Evolutionary conservation across 352 stramenopile genomes (phyloP).

Genomic region (Pythium rhizo-oryzae): DNA sequence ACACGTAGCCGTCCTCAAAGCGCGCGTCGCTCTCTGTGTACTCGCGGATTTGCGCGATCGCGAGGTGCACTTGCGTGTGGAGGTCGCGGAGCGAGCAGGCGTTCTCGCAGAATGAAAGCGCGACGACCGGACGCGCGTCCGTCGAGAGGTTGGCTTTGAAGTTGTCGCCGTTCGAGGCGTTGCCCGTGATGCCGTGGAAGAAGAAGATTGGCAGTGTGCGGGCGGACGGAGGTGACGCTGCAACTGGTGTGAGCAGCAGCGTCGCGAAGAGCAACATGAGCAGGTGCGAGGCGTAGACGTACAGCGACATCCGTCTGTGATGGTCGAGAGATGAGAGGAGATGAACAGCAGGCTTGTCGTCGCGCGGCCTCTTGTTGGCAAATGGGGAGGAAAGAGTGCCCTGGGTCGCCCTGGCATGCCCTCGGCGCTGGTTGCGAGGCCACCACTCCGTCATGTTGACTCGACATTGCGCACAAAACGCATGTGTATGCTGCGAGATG

Average conservation of each 20-base stretch:
- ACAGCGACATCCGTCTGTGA: too few relatives aligned
- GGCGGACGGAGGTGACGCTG: background rate
- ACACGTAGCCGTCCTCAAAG: slow-evolving; percentile 51
- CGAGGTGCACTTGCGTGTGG: slow-evolving; percentile 36
- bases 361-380: too few relatives aligned
- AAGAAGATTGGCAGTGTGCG: slow-evolving; percentile 45
- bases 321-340: too few relatives aligned
- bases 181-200: slow-evolving; percentile 48
- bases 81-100: slow-evolving; percentile 36
- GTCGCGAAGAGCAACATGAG: too few relatives aligned
- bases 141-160: slow-evolving; percentile 43
- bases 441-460: too few relatives aligned
- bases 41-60: slow-evolving; percentile 42
- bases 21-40: slow-evolving; percentile 34
- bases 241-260: background rate
- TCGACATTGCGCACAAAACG: too few relatives aligned
- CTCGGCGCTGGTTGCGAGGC: too few relatives aligned
- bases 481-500: too few relatives aligned
- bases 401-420: too few relatives aligned
- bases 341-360: too few relatives aligned
- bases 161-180: slow-evolving; percentile 29
- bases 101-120: slow-evolving; percentile 40
- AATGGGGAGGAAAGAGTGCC: too few relatives aligned
- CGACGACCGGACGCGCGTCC: slow-evolving; percentile 37
- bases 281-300: too few relatives aligned